Evolutionary conservation across 441 rosid genomes (phyloP).

Genomic region (Euphorbia corollata): DNA sequence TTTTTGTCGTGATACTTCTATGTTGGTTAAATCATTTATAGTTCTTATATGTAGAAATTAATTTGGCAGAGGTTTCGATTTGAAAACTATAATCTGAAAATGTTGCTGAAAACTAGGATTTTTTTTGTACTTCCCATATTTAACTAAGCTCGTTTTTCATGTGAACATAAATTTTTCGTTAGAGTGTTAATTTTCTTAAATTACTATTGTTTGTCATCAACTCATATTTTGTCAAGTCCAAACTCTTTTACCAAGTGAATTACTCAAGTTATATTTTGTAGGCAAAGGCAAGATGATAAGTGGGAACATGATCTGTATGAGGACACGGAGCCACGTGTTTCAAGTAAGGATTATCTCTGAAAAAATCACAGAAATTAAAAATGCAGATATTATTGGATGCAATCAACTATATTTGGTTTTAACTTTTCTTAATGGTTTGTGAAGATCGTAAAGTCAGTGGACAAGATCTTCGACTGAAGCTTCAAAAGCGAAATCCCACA

Average conservation of each 20-base stretch:
- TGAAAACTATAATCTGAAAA: neutral
- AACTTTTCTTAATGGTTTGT: conserved; percentile 39
- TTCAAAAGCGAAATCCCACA: conserved; percentile 54
- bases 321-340: conserved; percentile 38
- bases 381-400: conserved; percentile 37
- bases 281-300: conserved; percentile 88
- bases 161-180: neutral
- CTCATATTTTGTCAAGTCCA: neutral
- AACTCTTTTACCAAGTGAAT: conserved; percentile 9
- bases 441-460: conserved; percentile 63
- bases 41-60: conserved; percentile 6
- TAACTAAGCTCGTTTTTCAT: neutral
- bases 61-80: neutral
- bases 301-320: conserved; percentile 97
- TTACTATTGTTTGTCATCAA: neutral
- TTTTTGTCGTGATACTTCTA: neutral
- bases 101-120: neutral
- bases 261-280: conserved; percentile 30
- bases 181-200: neutral
- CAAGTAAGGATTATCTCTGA: conserved; percentile 51
- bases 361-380: conserved; percentile 20
- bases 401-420: conserved; percentile 34
- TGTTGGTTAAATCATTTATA: neutral
- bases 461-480: conserved; percentile 86
- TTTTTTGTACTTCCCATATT: neutral